Percentiles rank a stretch among this genome's conserved stretches.
Evolutionary conservation across 2,329 filamentous ascomycete genomes (phyloP).

Genomic region (Fusarium verrucosum): DNA sequence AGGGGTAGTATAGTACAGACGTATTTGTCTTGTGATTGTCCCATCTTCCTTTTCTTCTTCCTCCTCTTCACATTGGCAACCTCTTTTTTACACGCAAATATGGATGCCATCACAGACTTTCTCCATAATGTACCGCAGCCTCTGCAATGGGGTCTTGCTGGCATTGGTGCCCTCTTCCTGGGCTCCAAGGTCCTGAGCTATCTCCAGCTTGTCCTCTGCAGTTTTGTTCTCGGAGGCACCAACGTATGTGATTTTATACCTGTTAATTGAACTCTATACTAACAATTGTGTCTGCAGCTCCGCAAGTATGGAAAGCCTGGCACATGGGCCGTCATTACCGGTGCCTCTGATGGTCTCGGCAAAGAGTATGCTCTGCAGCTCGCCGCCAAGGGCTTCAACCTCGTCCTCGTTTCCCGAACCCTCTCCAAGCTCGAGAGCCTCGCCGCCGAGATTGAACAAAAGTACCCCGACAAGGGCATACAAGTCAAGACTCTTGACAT

Average conservation of each 20-base stretch:
- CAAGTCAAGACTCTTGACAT: constrained; percentile 84
- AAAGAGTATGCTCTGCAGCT: constrained; percentile 96
- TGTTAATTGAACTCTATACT: not conserved
- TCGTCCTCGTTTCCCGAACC: constrained; percentile 95
- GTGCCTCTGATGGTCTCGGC: constrained; percentile 94
- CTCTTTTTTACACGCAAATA: constrained; percentile 15
- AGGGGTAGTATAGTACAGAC: constrained; percentile 28
- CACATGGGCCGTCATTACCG: constrained; percentile 93
- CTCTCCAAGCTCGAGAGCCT: constrained; percentile 86
- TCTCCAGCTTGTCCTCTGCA: constrained; percentile 68
- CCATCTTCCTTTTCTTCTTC: not conserved
- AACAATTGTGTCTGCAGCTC: constrained; percentile 64
- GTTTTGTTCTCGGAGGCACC: constrained; percentile 73
- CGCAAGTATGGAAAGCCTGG: constrained; percentile 90
- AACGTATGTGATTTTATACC: constrained; percentile 57
- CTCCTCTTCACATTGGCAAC: not conserved
- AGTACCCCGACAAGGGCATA: constrained; percentile 68
- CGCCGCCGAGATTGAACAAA: constrained; percentile 76
- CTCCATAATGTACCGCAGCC: constrained; percentile 54
- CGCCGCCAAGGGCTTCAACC: constrained; percentile 90
- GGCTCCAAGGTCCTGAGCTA: constrained; percentile 66
- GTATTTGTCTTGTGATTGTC: constrained; percentile 20
- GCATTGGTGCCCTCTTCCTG: constrained; percentile 68
- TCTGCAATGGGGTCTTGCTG: constrained; percentile 57
- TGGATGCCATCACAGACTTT: constrained; percentile 45